Base-by-base conservation (phyloP, 2,329 filamentous ascomycete species). In the Fusarium verticillioides region DNA sequence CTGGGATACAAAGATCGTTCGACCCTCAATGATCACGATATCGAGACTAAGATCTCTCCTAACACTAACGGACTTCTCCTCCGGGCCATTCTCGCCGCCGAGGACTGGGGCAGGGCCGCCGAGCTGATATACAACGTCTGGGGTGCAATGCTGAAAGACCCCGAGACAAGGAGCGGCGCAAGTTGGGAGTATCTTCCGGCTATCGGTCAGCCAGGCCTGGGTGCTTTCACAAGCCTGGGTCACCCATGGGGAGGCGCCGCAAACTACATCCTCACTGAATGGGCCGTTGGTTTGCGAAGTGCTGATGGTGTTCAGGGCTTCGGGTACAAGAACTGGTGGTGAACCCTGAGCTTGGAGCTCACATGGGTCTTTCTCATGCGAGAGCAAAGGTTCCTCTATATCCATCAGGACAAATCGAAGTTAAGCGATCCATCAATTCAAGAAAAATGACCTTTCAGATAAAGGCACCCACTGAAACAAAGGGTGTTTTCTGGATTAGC, bases 231-330 rank as follows among this genome's bases (percentile, higher is more conserved):
- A 5, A 57, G 60, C 1, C 47, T 66, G 2, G 63, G 40, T 5
- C 63, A 66, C 4, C 47, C 63, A 5, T 66, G 63, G 60, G 63
- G 63, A 3, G 63, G 63, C 13, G 63, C 60, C n/a, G 63, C 63
- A 12, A 42, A 60, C 2, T 65, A 66, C 30, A 28, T 65, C 10
- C 60, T 66, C 9, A 65, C 63, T 1, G 49, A 66, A n/a, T 66
- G 63, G 63, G 49, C 39, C 10, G 49, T 36, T 26, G 63, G 63
- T n/a, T 19, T 66, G 19, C 60, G 60, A 37, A 32, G 34, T 9
- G 63, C 60, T 4, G 7, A 58, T n/a, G 60, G 63, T 5, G 23
- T 64, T 8, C 40, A 65, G 26, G 47, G 60, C 1, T 66, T 57
- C 18, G 60, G 63, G 1, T 65, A 65, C 16, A 26, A n/a, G 4